phyloP scores from a whole-genome alignment of 2,329 filamentous ascomycete genomes.

The Teratosphaeria destructans region DNA sequence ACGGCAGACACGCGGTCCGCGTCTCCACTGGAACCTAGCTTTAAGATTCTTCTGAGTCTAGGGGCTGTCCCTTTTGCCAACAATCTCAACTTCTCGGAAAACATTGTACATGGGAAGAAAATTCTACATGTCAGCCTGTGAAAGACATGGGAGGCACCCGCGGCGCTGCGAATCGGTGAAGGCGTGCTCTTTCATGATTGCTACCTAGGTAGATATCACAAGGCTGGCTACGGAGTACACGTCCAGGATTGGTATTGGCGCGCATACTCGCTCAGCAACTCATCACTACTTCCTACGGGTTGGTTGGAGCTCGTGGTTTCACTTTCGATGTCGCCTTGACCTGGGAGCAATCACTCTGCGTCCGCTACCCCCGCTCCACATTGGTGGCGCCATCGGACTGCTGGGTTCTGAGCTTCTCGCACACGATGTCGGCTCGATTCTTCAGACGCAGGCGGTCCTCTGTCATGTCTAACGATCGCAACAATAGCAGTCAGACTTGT shows the following conservation, averaged over 20 bases:
- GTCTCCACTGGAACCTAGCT: not conserved
- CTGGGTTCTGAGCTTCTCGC: not conserved
- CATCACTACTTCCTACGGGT: not conserved
- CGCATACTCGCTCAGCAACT: not conserved
- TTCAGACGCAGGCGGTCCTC: conserved; percentile 1
- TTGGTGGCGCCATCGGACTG: not conserved
- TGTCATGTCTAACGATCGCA: not conserved
- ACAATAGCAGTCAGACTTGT: not conserved
- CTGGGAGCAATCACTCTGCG: not conserved
- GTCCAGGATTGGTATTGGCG: not conserved
- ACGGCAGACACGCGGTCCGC: not conserved
- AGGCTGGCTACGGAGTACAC: not conserved
- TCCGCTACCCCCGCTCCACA: not conserved
- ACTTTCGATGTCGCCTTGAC: not conserved
- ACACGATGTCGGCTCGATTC: conserved; percentile 1
- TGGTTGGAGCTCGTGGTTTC: not conserved
- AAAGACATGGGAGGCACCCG: not conserved
- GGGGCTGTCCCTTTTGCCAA: not conserved
- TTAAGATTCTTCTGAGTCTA: not conserved
- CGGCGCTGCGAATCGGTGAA: not conserved
- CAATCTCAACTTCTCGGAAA: not conserved
- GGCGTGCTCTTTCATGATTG: not conserved
- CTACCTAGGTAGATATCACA: not conserved
- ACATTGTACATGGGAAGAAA: not conserved
- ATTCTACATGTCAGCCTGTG: not conserved